Percentiles rank a stretch among this genome's conserved stretches.
These are phyloP conservation scores for Jatropha podagrica DNA, from an alignment of 441 rosid genomes.

Conservation along the genomic window DNA sequence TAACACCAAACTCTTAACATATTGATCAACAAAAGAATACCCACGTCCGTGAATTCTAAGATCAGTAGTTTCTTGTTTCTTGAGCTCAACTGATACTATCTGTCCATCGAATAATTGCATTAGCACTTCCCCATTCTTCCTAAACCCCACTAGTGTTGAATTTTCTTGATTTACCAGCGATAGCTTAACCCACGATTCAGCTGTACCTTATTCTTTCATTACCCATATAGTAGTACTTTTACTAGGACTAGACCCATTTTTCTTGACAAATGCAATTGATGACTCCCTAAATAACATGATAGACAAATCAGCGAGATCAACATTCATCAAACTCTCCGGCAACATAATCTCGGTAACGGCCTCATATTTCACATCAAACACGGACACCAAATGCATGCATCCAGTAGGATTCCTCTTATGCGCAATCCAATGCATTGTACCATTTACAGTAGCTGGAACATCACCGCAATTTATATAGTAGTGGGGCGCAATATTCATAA, in stretches of 20 bases:
- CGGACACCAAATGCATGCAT: neutral
- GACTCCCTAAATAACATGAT: neutral
- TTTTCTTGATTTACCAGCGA: neutral
- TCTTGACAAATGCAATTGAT: neutral
- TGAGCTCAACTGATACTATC: neutral
- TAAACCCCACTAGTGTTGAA: constrained; percentile 18
- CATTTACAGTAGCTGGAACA: constrained; percentile 11
- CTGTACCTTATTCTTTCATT: constrained; percentile 20
- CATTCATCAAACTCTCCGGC: constrained; percentile 13
- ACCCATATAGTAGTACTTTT: constrained; percentile 9
- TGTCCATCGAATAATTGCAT: neutral
- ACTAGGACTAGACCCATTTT: too few relatives aligned
- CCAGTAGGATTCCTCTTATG: neutral
- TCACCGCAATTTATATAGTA: too few relatives aligned
- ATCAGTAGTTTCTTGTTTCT: neutral
- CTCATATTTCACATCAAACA: constrained; percentile 22
- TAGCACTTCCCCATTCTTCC: constrained; percentile 14
- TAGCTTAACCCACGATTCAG: constrained; percentile 16
- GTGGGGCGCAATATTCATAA: neutral
- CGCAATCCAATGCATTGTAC: constrained; percentile 20
- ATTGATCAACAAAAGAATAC: too few relatives aligned
- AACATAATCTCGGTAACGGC: constrained; percentile 16
- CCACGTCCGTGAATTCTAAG: too few relatives aligned
- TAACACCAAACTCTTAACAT: too few relatives aligned
- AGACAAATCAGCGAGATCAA: neutral